A percentile compares a stretch with the other conserved stretches of the same genome.
Evolutionary conservation across 2,329 filamentous ascomycete species (phyloP).

Genomic region (Cephalotrichum gorgonifer): DNA sequence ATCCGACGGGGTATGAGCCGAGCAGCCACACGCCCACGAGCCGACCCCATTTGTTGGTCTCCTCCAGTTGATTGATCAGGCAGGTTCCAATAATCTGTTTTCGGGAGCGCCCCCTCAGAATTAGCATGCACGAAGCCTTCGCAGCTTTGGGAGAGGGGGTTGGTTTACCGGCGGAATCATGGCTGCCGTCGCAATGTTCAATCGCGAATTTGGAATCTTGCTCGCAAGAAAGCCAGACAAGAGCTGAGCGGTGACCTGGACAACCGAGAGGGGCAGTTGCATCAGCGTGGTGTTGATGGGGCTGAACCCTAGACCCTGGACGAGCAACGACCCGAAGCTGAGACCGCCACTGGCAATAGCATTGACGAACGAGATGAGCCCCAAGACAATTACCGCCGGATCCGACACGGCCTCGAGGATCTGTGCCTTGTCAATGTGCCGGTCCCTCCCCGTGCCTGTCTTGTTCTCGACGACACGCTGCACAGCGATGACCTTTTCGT

Average conservation of each 20-base stretch:
- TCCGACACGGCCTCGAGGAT: too few species aligned
- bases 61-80: too few species aligned
- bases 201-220: not conserved
- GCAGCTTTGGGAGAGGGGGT: too few species aligned
- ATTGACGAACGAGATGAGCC: not conserved
- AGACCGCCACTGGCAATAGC: constrained; percentile 18
- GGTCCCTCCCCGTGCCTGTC: too few species aligned
- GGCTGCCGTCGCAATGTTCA: not conserved
- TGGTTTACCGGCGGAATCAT: too few species aligned
- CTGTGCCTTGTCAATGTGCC: too few species aligned
- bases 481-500: constrained; percentile 32
- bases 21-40: too few species aligned
- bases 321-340: constrained; percentile 12
- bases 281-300: not conserved
- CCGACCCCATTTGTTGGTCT: too few species aligned
- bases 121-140: too few species aligned
- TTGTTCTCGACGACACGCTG: constrained; percentile 50
- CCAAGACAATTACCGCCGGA: not conserved
- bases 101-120: too few species aligned
- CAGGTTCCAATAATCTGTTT: too few species aligned
- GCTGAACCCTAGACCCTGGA: not conserved
- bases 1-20: too few species aligned
- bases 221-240: not conserved
- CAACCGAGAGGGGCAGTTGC: not conserved
- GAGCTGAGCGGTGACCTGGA: not conserved